These are phyloP conservation scores for Teunomyces pallodes DNA, from an alignment of 805 yeast species.

Conservation along the genomic window DNA sequence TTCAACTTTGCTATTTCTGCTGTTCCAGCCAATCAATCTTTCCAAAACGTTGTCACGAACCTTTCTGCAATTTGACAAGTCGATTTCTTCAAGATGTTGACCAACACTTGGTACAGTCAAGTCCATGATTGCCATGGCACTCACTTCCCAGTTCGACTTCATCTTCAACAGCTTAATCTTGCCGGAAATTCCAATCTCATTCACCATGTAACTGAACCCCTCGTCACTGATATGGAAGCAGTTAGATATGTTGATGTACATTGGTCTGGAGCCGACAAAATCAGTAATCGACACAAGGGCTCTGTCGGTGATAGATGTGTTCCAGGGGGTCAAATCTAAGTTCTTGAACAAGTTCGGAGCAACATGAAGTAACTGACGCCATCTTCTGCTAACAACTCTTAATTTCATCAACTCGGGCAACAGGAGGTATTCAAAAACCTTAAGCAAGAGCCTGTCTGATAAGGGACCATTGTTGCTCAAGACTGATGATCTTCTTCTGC, in stretches of 20 bases:
- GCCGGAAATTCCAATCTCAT: constrained; percentile 68
- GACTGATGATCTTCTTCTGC: constrained; percentile 53
- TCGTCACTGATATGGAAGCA: constrained; percentile 78
- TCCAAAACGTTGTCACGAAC: constrained; percentile 71
- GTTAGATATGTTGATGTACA: constrained; percentile 58
- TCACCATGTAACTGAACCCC: constrained; percentile 69
- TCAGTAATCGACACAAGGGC: constrained; percentile 58
- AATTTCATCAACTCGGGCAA: constrained; percentile 61
- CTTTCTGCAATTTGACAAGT: constrained; percentile 69
- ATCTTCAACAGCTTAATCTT: constrained; percentile 52
- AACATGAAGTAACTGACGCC: constrained; percentile 63
- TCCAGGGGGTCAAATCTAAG: constrained; percentile 63
- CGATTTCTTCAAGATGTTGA: constrained; percentile 53
- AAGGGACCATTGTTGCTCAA: constrained; percentile 52
- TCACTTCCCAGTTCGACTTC: constrained; percentile 74
- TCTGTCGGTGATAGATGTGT: constrained; percentile 56
- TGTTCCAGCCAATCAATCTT: constrained; percentile 59
- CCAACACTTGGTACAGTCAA: constrained; percentile 66
- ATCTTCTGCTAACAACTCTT: constrained; percentile 57
- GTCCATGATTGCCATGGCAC: constrained; percentile 82
- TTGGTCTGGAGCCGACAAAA: constrained; percentile 70
- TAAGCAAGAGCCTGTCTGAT: constrained; percentile 57
- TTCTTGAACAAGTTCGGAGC: constrained; percentile 51
- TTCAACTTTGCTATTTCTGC: constrained; percentile 6
- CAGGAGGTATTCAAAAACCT: constrained; percentile 51